A percentile compares a stretch with the other conserved stretches of the same genome.
Conservation (phyloP, 371 early-diverging fungal species). For the Apophysomyces trapeziformis region DNA sequence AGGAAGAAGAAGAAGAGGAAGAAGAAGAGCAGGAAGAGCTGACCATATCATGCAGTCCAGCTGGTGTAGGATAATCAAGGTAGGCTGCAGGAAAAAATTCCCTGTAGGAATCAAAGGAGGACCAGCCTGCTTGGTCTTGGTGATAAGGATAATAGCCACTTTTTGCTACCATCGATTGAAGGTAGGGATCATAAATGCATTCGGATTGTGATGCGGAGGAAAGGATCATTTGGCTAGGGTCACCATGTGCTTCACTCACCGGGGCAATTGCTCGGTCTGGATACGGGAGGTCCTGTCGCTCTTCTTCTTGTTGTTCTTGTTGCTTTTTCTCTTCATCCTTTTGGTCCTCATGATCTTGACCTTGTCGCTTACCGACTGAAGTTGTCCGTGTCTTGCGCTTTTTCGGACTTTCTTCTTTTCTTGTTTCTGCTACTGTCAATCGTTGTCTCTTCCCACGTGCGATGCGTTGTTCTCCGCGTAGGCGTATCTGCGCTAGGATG, state of each 20-base stretch:
- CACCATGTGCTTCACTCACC: too few species aligned
- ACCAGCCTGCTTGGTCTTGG: not conserved
- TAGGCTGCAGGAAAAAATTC: not conserved
- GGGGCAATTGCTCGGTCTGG: too few species aligned
- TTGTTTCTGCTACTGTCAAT: not conserved
- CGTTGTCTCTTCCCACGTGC: constrained; percentile 32
- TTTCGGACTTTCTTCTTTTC: constrained; percentile 2
- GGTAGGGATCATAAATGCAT: not conserved
- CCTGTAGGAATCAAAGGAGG: not conserved
- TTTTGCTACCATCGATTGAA: not conserved
- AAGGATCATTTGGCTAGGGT: too few species aligned
- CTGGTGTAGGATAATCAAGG: not conserved
- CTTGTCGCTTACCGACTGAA: not conserved
- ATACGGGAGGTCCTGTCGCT: not conserved
- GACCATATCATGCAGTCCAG: not conserved
- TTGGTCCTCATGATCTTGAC: not conserved
- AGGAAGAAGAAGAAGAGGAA: not conserved
- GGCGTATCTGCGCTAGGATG: constrained; percentile 37
- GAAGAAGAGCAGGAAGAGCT: not conserved
- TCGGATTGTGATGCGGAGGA: not conserved
- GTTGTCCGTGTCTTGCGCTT: not conserved
- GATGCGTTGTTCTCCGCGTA: constrained; percentile 39
- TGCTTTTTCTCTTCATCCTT: not conserved
- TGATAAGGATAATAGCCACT: not conserved
- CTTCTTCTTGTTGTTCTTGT: not conserved